Conservation (phyloP, 2,329 filamentous ascomycete species). For the Arthrobotrys sinensis region DNA sequence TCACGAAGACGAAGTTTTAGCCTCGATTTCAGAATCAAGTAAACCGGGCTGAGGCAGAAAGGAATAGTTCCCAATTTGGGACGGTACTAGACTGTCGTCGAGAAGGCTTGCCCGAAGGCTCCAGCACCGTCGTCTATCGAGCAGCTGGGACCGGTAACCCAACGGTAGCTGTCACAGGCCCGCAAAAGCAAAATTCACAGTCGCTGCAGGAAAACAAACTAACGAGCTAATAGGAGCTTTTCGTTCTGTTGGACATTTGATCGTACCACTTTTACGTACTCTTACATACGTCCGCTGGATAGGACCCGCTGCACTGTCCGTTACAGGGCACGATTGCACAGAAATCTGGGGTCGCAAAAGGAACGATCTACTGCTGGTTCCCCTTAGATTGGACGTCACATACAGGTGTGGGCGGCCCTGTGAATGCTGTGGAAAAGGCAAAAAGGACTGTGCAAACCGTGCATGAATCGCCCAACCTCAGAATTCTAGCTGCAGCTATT, state of each 20-base stretch:
- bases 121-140: conserved; percentile 47
- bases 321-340: conserved; percentile 34
- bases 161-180: conserved; percentile 57
- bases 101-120: conserved; percentile 49
- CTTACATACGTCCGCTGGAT: conserved; percentile 49
- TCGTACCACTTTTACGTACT: conserved; percentile 59
- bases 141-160: conserved; percentile 42
- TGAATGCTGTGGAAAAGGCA: conserved; percentile 31
- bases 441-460: conserved; percentile 52
- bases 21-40: conserved; percentile 57
- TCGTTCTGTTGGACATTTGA: conserved; percentile 54
- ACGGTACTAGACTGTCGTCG: background rate
- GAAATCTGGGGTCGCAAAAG: conserved; percentile 60
- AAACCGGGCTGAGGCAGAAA: conserved; percentile 57
- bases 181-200: conserved; percentile 53
- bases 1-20: conserved; percentile 61
- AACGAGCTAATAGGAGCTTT: conserved; percentile 61
- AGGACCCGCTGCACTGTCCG: conserved; percentile 48
- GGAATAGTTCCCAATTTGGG: conserved; percentile 50
- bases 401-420: conserved; percentile 35
- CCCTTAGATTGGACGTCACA: conserved; percentile 45
- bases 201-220: conserved; percentile 57
- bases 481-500: conserved; percentile 60
- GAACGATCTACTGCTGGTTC: conserved; percentile 46
- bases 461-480: conserved; percentile 59